These are phyloP conservation scores for Cyphellophora europaea DNA, from an alignment of 2,329 filamentous ascomycete genomes.

Conservation along the genomic window DNA sequence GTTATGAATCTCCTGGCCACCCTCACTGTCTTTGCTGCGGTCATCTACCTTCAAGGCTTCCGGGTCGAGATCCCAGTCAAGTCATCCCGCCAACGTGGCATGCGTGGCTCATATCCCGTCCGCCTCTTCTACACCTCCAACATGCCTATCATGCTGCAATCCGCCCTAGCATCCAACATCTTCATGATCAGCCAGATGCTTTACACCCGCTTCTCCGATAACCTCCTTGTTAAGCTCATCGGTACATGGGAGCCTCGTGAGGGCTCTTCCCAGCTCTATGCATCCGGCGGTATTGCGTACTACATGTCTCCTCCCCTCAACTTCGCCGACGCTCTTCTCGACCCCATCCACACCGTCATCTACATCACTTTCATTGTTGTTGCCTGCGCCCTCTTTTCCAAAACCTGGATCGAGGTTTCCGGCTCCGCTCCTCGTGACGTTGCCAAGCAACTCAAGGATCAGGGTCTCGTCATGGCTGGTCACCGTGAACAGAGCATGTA, in stretches of 20 bases:
- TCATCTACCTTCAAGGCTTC: conserved; percentile 99
- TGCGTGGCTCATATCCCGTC: conserved; percentile 94
- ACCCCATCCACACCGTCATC: conserved; percentile 90
- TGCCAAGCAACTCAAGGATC: conserved; percentile 99
- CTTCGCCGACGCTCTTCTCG: conserved; percentile 92
- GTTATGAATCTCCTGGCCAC: conserved; percentile 98
- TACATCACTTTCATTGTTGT: conserved; percentile 98
- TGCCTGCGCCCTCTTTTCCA: conserved; percentile 96
- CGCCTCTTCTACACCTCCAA: conserved; percentile 99
- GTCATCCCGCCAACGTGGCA: conserved; percentile 96
- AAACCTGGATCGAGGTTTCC: conserved; percentile 99
- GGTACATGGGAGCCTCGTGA: conserved; percentile 98
- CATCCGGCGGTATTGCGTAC: conserved; percentile 88
- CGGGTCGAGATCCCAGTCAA: conserved; percentile 99
- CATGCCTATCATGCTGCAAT: conserved; percentile 99
- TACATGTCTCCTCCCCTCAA: conserved; percentile 99
- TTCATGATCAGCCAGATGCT: conserved; percentile 99
- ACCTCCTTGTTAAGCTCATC: conserved; percentile 92
- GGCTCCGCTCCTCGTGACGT: conserved; percentile 96
- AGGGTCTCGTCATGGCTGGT: conserved; percentile 98
- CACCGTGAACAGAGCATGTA: conserved; percentile 99
- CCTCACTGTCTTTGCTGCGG: conserved; percentile 83
- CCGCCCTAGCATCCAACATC: conserved; percentile 94
- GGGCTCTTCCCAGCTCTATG: conserved; percentile 89
- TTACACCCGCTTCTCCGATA: conserved; percentile 97